These are phyloP conservation scores for Trichoderma oligosporum DNA, from an alignment of 2,329 filamentous ascomycete species.

Conservation along the genomic window DNA sequence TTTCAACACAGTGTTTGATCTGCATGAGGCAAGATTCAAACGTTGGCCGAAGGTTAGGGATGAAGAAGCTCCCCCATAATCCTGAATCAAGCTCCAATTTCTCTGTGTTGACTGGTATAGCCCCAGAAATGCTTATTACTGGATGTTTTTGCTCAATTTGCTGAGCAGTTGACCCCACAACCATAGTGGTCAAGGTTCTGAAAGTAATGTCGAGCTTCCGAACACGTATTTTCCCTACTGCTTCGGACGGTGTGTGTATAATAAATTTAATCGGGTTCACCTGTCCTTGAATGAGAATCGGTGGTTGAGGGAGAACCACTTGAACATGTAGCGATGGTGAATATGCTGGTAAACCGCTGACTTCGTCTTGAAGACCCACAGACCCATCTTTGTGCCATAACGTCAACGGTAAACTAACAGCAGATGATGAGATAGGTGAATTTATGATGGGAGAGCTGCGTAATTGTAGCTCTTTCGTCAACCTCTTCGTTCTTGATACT, in stretches of 20 bases:
- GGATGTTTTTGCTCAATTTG: not conserved
- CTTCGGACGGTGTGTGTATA: not conserved
- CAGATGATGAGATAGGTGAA: not conserved
- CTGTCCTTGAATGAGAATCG: not conserved
- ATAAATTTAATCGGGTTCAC: not conserved
- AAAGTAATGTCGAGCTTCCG: not conserved
- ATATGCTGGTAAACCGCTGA: not conserved
- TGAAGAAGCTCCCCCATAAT: not conserved
- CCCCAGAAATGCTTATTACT: not conserved
- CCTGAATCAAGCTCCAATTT: not conserved
- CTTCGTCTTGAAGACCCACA: not conserved
- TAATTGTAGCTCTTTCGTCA: not conserved
- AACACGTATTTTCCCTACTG: not conserved
- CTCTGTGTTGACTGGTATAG: not conserved
- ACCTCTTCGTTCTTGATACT: not conserved
- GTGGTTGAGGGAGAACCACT: not conserved
- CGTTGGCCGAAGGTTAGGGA: not conserved
- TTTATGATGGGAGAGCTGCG: not conserved
- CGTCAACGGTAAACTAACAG: not conserved
- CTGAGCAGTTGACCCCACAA: not conserved
- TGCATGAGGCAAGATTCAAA: constrained; percentile 3
- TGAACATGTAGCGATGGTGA: not conserved
- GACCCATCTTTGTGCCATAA: not conserved
- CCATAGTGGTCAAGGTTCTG: not conserved
- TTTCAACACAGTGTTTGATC: constrained; percentile 1